A percentile compares a stretch with the other conserved stretches of the same genome.
Conservation (phyloP, 1,139 yeast species). For the Sugiyamaella neomexicana region DNA sequence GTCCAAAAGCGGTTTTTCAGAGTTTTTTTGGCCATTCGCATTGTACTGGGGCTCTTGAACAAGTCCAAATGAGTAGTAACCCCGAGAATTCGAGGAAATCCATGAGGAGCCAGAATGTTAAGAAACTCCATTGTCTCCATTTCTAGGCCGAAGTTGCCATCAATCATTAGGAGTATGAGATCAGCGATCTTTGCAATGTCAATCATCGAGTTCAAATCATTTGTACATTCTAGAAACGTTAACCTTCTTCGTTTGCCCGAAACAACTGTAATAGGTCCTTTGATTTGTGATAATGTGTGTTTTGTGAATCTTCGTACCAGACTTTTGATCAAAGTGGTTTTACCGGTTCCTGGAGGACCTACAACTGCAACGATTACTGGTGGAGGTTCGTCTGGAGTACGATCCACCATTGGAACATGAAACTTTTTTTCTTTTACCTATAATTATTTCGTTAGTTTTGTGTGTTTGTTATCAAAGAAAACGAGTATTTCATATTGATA, state of each 20-base stretch:
- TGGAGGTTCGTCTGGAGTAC: slow-evolving; percentile 98
- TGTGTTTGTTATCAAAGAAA: background rate
- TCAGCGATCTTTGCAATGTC: slow-evolving; percentile 97
- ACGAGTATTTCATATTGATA: background rate
- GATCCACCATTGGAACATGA: slow-evolving; percentile 96
- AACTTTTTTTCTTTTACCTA: slow-evolving; percentile 68
- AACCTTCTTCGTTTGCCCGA: slow-evolving; percentile 92
- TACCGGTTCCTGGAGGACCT: slow-evolving; percentile 99
- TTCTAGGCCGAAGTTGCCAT: slow-evolving; percentile 97
- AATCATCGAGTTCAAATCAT: slow-evolving; percentile 92
- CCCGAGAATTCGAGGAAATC: slow-evolving; percentile 97
- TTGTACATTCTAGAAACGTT: slow-evolving; percentile 89
- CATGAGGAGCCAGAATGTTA: slow-evolving; percentile 95
- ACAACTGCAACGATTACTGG: slow-evolving; percentile 96
- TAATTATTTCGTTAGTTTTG: background rate
- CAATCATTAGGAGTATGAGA: slow-evolving; percentile 81
- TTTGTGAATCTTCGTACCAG: slow-evolving; percentile 87
- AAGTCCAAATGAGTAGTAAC: slow-evolving; percentile 94
- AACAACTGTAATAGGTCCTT: slow-evolving; percentile 97
- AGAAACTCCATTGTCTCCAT: slow-evolving; percentile 99
- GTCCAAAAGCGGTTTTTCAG: slow-evolving; percentile 98
- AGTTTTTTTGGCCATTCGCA: slow-evolving; percentile 88
- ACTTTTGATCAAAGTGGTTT: slow-evolving; percentile 88
- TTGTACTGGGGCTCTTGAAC: slow-evolving; percentile 84
- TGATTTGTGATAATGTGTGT: slow-evolving; percentile 77